Conservation (phyloP, 129 eudicot genomes). For the Centrapalus pauciflorus region DNA sequence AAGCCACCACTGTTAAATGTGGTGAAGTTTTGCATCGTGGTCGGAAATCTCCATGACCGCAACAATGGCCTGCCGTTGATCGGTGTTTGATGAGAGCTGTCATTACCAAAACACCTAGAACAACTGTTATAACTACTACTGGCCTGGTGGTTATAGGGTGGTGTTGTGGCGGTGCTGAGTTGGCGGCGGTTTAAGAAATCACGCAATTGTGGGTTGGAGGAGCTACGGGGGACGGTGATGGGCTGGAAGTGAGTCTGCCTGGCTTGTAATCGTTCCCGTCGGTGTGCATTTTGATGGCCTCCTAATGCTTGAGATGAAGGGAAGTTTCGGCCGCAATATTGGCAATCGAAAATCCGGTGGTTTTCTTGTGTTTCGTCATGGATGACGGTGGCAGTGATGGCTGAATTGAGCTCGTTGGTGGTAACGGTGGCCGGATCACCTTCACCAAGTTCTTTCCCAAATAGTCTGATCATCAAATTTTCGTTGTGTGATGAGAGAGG, state of each 20-base stretch:
- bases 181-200: not conserved
- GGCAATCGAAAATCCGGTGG: conserved; percentile 65
- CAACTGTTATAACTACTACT: not conserved
- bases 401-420: conserved; percentile 9
- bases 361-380: not conserved
- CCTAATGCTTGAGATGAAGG: conserved; percentile 92
- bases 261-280: conserved; percentile 23
- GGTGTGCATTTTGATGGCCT: conserved; percentile 66
- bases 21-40: conserved; percentile 4
- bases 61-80: conserved; percentile 15
- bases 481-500: conserved; percentile 45
- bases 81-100: conserved; percentile 1
- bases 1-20: not conserved
- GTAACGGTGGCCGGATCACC: not conserved
- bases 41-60: not conserved
- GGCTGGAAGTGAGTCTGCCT: conserved; percentile 9
- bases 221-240: not conserved
- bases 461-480: conserved; percentile 64
- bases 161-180: conserved; percentile 4
- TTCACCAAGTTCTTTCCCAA: conserved; percentile 72
- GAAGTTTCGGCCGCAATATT: conserved; percentile 71
- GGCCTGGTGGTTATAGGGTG: conserved; percentile 12
- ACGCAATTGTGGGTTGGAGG: conserved; percentile 2
- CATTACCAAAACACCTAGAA: not conserved
- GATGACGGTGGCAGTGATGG: not conserved